Evolutionary conservation across 192 early-diverging fungal genomes (phyloP), one percentile per base, ranked within the genome.

Genomic region (Mortierella antarctica): DNA sequence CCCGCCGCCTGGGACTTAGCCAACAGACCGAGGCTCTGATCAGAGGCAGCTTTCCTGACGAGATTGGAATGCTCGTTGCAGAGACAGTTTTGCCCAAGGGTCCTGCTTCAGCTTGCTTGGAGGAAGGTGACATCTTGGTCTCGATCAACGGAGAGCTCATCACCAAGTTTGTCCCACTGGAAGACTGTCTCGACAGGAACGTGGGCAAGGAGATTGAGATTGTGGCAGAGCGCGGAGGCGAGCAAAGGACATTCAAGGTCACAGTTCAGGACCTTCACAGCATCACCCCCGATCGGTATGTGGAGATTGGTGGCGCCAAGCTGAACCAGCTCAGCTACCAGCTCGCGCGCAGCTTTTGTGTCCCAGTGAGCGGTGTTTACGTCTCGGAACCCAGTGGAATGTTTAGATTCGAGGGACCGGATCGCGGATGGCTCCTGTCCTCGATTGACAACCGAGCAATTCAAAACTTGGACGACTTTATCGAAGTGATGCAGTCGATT

Each of bases 281-380:
- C n/a, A 90, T 94, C 71, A 95, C 95, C 1, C 95, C 96, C 7
- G 90, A 95, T 72, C 87, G 92, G 12, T 94, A 91, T 84, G 89
- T 98, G 6, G 91, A 95, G 72, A 89, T 95, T 65, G 96, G 96
- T 59, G 95, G 95, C 17, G 90, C 89, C 39, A 93, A 91, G 66
- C 74, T 93, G 40, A 88, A 93, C 75, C 82, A 91, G 59, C 83
- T 95, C 3, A 91, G 91, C 20, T 93, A 92, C 68, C 91, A 93
- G 67, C 84, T 95, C 20, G 93, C 93, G 6, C 85, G 91, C 62
- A 80, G 85, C 18, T 91, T 90, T 67, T 88, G 88, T 65, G 82
- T 90, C 40, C 92, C 93, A 17, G 87, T 90, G n/a, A 73, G 83
- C 44, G 97, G 96, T 41, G 94, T 96, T 2, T 95, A 94, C 86